A percentile compares a stretch with the other conserved stretches of the same genome.
phyloP scores from a whole-genome alignment of 768 basidiomycete genomes.

The Lactarius indigo region DNA sequence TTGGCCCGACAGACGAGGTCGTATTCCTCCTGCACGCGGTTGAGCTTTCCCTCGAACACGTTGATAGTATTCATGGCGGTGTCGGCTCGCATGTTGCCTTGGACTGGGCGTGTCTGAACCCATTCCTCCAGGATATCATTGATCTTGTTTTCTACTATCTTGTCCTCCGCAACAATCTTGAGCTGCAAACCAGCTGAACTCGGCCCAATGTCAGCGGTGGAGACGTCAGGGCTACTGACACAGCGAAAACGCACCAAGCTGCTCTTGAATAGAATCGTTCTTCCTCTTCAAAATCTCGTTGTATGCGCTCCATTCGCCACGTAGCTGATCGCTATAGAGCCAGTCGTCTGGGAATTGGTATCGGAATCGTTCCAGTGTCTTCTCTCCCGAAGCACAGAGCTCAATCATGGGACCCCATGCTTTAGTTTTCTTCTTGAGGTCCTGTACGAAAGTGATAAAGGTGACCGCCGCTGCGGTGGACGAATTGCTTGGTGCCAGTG shows the following conservation, averaged over 20 bases:
- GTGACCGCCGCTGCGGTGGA: slow-evolving; percentile 98
- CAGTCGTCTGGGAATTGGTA: slow-evolving; percentile 97
- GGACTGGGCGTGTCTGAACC: slow-evolving; percentile 95
- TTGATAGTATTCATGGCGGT: slow-evolving; percentile 95
- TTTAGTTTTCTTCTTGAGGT: slow-evolving; percentile 95
- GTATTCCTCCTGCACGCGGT: slow-evolving; percentile 88
- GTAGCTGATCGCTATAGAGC: slow-evolving; percentile 96
- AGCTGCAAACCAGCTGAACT: slow-evolving; percentile 86
- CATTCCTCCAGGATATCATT: slow-evolving; percentile 87
- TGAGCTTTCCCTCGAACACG: slow-evolving; percentile 89
- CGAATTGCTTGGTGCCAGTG: slow-evolving; percentile 70
- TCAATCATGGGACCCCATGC: slow-evolving; percentile 97
- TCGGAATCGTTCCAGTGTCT: slow-evolving; percentile 93
- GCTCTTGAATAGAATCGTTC: slow-evolving; percentile 98
- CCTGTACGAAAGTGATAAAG: slow-evolving; percentile 99
- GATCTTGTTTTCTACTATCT: slow-evolving; percentile 95
- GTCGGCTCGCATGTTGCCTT: slow-evolving; percentile 94
- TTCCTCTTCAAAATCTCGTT: slow-evolving; percentile 97
- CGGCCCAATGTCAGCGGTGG: neutral
- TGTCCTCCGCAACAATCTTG: slow-evolving; percentile 99
- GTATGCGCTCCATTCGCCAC: slow-evolving; percentile 98
- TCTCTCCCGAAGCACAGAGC: slow-evolving; percentile 90
- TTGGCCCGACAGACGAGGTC: slow-evolving; percentile 95
- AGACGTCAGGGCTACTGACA: slow-evolving; percentile 2
- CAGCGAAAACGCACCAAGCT: slow-evolving; percentile 65